Conservation (phyloP, 371 early-diverging fungal genomes). For the Mortierella sp. region DNA sequence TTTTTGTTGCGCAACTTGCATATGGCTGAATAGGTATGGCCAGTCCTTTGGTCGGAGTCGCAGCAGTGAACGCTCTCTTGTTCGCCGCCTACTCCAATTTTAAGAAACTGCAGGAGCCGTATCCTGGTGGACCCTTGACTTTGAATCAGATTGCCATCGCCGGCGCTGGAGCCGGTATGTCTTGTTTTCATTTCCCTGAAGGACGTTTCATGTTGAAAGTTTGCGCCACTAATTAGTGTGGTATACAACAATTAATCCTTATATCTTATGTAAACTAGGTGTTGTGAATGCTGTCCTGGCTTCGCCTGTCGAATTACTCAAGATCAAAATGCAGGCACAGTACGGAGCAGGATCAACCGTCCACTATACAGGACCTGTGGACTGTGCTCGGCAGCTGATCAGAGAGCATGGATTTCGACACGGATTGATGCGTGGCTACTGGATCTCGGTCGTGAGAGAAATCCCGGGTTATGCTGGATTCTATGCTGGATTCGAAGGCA, state of each 20-base stretch:
- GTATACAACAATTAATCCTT: not conserved
- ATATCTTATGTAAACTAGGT: slow-evolving; percentile 48
- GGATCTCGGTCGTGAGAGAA: slow-evolving; percentile 81
- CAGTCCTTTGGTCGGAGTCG: slow-evolving; percentile 83
- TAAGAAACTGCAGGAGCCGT: slow-evolving; percentile 62
- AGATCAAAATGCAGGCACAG: slow-evolving; percentile 85
- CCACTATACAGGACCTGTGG: slow-evolving; percentile 69
- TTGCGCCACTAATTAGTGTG: too few species aligned
- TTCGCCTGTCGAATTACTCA: slow-evolving; percentile 85
- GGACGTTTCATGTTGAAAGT: not conserved
- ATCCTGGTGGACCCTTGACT: slow-evolving; percentile 39
- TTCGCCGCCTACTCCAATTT: slow-evolving; percentile 81
- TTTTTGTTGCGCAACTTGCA: not conserved
- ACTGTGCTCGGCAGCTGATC: slow-evolving; percentile 72
- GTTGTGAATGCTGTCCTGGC: slow-evolving; percentile 78
- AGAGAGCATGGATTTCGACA: slow-evolving; percentile 70
- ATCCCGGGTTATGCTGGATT: slow-evolving; percentile 89
- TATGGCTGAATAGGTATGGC: slow-evolving; percentile 71
- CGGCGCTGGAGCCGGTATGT: slow-evolving; percentile 79
- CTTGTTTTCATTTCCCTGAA: not conserved
- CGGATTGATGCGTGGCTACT: slow-evolving; percentile 84
- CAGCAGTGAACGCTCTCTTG: slow-evolving; percentile 85
- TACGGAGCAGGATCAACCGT: slow-evolving; percentile 60
- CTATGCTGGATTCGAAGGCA: slow-evolving; percentile 82
- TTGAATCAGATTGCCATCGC: slow-evolving; percentile 78